phyloP scores from a whole-genome alignment of 164 flowering plant species.

The Amborella trichopoda region DNA sequence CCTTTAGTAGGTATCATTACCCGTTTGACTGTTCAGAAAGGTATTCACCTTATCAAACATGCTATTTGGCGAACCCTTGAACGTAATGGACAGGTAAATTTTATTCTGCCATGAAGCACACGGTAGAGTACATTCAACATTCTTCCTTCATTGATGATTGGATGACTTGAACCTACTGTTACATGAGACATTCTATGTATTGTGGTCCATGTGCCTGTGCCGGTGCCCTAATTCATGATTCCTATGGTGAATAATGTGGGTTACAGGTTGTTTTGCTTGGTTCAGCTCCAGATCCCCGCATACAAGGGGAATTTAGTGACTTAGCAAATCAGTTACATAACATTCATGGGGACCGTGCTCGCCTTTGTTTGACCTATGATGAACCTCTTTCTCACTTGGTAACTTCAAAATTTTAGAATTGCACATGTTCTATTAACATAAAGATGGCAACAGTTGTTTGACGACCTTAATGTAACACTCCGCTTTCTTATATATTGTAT shows the following conservation, averaged over 20 bases:
- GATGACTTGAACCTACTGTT: background rate
- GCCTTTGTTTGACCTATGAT: conserved; percentile 81
- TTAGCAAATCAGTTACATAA: conserved; percentile 79
- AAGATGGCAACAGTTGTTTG: too few relatives aligned
- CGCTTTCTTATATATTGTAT: too few relatives aligned
- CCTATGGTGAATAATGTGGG: conserved; percentile 11
- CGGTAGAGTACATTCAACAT: too few relatives aligned
- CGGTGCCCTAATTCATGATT: too few relatives aligned
- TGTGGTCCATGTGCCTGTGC: background rate
- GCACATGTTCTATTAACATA: too few relatives aligned
- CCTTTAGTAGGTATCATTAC: conserved; percentile 88
- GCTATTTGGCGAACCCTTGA: conserved; percentile 86
- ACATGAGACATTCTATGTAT: background rate
- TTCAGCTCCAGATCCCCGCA: conserved; percentile 97
- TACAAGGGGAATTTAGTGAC: conserved; percentile 83
- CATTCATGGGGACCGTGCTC: conserved; percentile 60
- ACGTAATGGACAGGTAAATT: conserved; percentile 74
- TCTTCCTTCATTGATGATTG: background rate
- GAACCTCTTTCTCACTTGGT: conserved; percentile 99
- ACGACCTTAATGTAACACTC: too few relatives aligned
- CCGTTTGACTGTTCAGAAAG: conserved; percentile 96
- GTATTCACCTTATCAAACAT: conserved; percentile 95
- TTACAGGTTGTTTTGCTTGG: conserved; percentile 90
- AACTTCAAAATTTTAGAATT: too few relatives aligned
- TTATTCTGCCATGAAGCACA: too few relatives aligned